These are phyloP conservation scores for Kwoniella mangroviensis DNA, from an alignment of 768 basidiomycete genomes.

Conservation along the genomic window DNA sequence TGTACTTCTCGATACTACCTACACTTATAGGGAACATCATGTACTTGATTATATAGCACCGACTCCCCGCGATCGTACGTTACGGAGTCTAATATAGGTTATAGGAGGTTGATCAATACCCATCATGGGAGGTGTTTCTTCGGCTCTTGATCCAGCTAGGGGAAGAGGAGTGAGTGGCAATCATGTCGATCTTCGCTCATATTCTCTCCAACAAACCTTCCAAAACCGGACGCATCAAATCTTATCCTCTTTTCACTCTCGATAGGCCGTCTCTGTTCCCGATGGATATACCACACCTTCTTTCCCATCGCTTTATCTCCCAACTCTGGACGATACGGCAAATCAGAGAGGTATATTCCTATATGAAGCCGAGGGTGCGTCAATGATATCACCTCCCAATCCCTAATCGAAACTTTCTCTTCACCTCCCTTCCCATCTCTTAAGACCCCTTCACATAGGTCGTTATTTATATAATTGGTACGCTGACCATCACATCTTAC, in stretches of 20 bases:
- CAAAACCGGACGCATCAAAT: too few relatives aligned
- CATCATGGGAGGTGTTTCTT: conserved; percentile 39
- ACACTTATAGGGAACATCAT: not conserved
- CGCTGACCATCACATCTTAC: not conserved
- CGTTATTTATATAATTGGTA: not conserved
- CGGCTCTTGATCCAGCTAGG: conserved; percentile 33
- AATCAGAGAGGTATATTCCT: conserved; percentile 43
- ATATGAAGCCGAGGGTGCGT: conserved; percentile 51
- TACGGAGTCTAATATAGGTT: too few relatives aligned
- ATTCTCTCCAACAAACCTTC: too few relatives aligned
- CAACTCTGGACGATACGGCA: conserved; percentile 27
- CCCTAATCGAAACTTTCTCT: too few relatives aligned
- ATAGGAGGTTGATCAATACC: not conserved
- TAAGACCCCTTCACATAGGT: too few relatives aligned
- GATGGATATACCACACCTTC: conserved; percentile 41
- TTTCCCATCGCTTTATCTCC: conserved; percentile 48
- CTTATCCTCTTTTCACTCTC: not conserved
- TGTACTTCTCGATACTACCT: not conserved
- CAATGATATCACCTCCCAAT: not conserved
- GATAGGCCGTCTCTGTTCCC: conserved; percentile 31
- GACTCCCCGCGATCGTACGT: too few relatives aligned
- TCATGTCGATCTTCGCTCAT: not conserved
- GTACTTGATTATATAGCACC: too few relatives aligned
- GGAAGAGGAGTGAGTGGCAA: conserved; percentile 29
- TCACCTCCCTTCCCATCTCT: too few relatives aligned